phyloP scores from a whole-genome alignment of 2,329 filamentous ascomycete species.

The Alternaria ventricosa region DNA sequence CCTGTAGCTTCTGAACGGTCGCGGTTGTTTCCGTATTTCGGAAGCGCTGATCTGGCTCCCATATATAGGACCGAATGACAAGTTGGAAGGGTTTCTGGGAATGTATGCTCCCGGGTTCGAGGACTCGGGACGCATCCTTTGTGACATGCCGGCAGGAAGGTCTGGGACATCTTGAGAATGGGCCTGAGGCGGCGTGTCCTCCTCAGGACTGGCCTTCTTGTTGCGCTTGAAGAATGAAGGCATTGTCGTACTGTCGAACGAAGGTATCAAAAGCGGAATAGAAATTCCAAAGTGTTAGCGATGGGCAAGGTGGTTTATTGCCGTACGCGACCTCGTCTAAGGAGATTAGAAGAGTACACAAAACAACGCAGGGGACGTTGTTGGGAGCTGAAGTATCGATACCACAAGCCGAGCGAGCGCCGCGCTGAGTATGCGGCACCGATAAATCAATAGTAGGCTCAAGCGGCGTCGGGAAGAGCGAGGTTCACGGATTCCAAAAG shows the following conservation, averaged over 20 bases:
- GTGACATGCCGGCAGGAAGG: conserved; percentile 9
- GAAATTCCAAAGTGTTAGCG: background rate
- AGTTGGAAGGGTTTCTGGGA: conserved; percentile 11
- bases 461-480: conserved; percentile 8
- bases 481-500: conserved; percentile 5
- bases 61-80: conserved; percentile 3
- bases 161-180: conserved; percentile 10
- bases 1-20: conserved; percentile 32
- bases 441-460: conserved; percentile 14
- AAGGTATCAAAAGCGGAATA: background rate
- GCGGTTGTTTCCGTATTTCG: conserved; percentile 20
- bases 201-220: conserved; percentile 8
- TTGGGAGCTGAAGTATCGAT: conserved; percentile 13
- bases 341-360: background rate
- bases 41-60: conserved; percentile 2
- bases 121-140: conserved; percentile 6
- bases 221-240: conserved; percentile 13
- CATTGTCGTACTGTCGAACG: background rate
- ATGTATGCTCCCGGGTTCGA: background rate
- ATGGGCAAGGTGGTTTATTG: conserved; percentile 15
- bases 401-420: conserved; percentile 5
- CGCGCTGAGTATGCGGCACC: conserved; percentile 10
- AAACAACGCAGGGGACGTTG: background rate
- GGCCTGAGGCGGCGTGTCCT: background rate
- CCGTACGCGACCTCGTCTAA: conserved; percentile 1